These are phyloP conservation scores for Mycena vitilis DNA, from an alignment of 768 basidiomycete species.

Conservation along the genomic window DNA sequence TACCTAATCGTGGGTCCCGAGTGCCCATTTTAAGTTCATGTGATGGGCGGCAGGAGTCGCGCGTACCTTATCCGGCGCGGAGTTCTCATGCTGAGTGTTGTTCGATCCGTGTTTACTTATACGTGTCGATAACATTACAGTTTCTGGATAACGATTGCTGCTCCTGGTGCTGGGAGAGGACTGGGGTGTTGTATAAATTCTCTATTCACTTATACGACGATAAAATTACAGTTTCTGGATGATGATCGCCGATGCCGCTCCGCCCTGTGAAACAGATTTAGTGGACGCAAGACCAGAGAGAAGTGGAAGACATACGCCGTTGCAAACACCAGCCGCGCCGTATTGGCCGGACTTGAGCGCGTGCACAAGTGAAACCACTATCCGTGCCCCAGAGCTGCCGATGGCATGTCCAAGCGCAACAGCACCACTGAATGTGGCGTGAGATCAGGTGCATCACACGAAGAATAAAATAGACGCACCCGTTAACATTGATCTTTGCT, in stretches of 20 bases:
- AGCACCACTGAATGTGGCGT: slow-evolving; percentile 74
- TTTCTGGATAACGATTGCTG: slow-evolving; percentile 88
- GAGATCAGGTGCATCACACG: slow-evolving; percentile 31
- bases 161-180: neutral
- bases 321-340: slow-evolving; percentile 96
- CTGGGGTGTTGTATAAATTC: neutral
- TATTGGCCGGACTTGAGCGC: slow-evolving; percentile 93
- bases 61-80: neutral
- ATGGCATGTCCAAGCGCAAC: slow-evolving; percentile 97
- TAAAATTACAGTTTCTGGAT: slow-evolving; percentile 81
- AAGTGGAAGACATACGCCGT: slow-evolving; percentile 75
- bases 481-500: slow-evolving; percentile 90
- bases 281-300: slow-evolving; percentile 15
- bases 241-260: slow-evolving; percentile 91
- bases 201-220: slow-evolving; percentile 32
- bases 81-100: slow-evolving; percentile 26
- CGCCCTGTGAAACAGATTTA: slow-evolving; percentile 67
- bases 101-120: slow-evolving; percentile 25
- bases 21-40: slow-evolving; percentile 3
- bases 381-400: slow-evolving; percentile 95
- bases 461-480: slow-evolving; percentile 59
- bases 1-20: slow-evolving; percentile 13
- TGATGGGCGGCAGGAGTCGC: slow-evolving; percentile 19
- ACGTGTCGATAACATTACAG: slow-evolving; percentile 58
- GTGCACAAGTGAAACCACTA: slow-evolving; percentile 93